These are phyloP conservation scores for Coniferiporia weirii DNA, from an alignment of 1,284 basidiomycete species.

Conservation along the genomic window DNA sequence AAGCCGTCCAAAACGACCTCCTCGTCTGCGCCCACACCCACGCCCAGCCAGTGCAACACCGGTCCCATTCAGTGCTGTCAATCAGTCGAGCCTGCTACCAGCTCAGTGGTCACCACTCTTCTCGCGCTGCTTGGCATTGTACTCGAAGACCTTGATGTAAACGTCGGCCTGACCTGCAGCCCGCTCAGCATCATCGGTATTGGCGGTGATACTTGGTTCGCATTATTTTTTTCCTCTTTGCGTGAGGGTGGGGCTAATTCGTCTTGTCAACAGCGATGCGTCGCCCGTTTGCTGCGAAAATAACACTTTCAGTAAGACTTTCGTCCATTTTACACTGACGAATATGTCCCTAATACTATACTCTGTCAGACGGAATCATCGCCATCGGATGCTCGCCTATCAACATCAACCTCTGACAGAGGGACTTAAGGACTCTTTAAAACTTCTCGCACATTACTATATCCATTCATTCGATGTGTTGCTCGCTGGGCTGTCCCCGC, in stretches of 20 bases:
- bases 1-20: conserved; percentile 12
- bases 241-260: neutral
- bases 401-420: conserved; percentile 30
- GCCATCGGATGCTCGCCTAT: conserved; percentile 37
- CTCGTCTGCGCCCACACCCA: neutral
- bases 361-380: conserved; percentile 30
- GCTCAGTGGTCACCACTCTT: conserved; percentile 10
- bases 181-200: conserved; percentile 26
- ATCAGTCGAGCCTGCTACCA: conserved; percentile 21
- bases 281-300: conserved; percentile 29
- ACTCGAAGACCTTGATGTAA: conserved; percentile 22
- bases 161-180: conserved; percentile 26
- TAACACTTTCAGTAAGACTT: conserved; percentile 23
- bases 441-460: neutral
- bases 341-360: conserved; percentile 1
- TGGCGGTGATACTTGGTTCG: conserved; percentile 22
- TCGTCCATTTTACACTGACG: neutral
- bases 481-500: neutral
- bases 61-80: conserved; percentile 30
- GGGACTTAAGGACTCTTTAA: neutral
- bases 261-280: conserved; percentile 15
- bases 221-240: neutral
- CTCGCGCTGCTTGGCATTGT: conserved; percentile 23
- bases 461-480: neutral
- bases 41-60: conserved; percentile 25